Conservation (phyloP, 2,329 filamentous ascomycete species). For the Botrytis fabae region DNA sequence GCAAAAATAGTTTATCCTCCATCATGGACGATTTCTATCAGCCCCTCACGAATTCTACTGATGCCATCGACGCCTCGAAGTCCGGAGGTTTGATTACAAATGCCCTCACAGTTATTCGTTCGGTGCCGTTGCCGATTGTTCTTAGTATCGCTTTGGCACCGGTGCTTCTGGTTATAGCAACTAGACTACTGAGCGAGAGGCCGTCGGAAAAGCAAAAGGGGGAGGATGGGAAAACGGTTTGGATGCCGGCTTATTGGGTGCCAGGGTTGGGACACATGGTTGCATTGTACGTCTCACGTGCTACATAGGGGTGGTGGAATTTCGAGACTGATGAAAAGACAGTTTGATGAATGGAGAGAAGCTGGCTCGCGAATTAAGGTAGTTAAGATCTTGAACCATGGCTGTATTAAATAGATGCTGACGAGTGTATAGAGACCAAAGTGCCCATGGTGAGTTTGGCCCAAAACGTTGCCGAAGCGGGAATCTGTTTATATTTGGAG, state of each 20-base stretch:
- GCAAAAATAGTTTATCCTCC: background rate
- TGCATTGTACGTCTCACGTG: slow-evolving; percentile 46
- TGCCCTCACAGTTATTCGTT: slow-evolving; percentile 17
- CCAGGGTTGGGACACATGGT: slow-evolving; percentile 57
- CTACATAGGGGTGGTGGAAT: background rate
- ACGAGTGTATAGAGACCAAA: slow-evolving; percentile 31
- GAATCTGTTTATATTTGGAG: background rate
- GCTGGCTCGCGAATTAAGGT: slow-evolving; percentile 34
- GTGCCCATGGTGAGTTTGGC: slow-evolving; percentile 30
- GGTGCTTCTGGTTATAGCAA: slow-evolving; percentile 31
- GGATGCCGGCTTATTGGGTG: slow-evolving; percentile 58
- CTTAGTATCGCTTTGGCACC: slow-evolving; percentile 31
- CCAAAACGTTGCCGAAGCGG: background rate
- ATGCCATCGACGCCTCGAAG: background rate
- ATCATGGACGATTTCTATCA: slow-evolving; percentile 35
- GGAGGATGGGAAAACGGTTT: slow-evolving; percentile 42
- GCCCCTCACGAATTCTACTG: slow-evolving; percentile 5
- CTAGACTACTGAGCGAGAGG: slow-evolving; percentile 33
- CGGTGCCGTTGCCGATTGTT: slow-evolving; percentile 25
- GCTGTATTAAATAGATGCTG: background rate
- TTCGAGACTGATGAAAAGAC: slow-evolving; percentile 25
- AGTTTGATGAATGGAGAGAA: slow-evolving; percentile 34
- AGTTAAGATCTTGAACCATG: background rate
- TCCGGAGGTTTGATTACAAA: slow-evolving; percentile 17
- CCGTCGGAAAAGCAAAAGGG: slow-evolving; percentile 18